Evolutionary conservation across 345 rosid species (phyloP).

Genomic region (Mallotus nudiflorus): DNA sequence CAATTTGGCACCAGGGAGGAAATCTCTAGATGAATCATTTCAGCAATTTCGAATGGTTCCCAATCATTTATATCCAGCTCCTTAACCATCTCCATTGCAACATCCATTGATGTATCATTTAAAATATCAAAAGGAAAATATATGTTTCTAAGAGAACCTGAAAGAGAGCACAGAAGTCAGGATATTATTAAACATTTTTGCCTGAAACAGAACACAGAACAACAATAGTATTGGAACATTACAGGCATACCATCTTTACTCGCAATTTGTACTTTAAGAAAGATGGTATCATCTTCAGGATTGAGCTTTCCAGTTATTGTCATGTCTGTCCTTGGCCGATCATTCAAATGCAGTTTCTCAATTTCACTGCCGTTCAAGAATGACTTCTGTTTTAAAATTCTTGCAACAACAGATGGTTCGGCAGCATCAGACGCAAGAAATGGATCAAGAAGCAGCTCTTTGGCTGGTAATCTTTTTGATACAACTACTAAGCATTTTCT

Average conservation of each 20-base stretch:
- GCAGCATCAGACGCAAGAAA: conserved; percentile 55
- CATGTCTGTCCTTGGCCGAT: conserved; percentile 55
- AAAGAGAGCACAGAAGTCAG: conserved; percentile 14
- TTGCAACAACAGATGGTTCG: conserved; percentile 26
- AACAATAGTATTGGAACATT: neutral
- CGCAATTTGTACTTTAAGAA: conserved; percentile 60
- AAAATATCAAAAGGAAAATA: conserved; percentile 63
- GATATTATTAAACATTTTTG: neutral
- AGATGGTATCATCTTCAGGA: conserved; percentile 65
- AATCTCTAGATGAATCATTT: conserved; percentile 67
- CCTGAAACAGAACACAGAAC: neutral
- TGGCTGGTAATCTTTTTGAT: conserved; percentile 64
- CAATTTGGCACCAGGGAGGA: conserved; percentile 52
- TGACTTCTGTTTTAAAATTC: conserved; percentile 43
- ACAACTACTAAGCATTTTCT: conserved; percentile 63
- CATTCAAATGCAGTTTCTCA: conserved; percentile 47
- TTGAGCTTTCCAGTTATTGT: conserved; percentile 65
- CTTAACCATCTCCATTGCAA: conserved; percentile 79
- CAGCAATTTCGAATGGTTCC: conserved; percentile 70
- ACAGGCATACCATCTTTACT: conserved; percentile 48
- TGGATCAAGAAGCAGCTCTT: conserved; percentile 61
- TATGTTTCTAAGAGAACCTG: conserved; percentile 52
- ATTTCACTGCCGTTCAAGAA: conserved; percentile 55
- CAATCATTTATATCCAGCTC: conserved; percentile 70
- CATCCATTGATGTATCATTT: conserved; percentile 67